Conservation (phyloP, 257 asterid species). For the Solanum habrochaites region DNA sequence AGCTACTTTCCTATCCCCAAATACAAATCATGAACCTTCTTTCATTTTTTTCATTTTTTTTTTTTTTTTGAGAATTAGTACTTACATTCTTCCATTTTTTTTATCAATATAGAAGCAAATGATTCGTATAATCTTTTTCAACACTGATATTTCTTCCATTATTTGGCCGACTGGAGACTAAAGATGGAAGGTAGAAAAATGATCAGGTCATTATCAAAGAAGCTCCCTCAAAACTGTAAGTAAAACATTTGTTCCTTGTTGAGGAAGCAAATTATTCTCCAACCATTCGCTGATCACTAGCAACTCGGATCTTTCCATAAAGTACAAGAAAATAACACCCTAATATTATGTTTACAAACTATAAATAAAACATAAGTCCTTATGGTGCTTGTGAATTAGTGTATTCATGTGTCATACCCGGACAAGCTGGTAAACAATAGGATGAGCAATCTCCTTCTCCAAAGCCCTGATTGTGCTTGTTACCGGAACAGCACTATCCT, state of each 20-base stretch:
- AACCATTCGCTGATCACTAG: not conserved
- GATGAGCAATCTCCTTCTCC: conserved; percentile 36
- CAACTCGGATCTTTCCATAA: not conserved
- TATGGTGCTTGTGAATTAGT: not conserved
- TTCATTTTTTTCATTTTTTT: too few relatives aligned
- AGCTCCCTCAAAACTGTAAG: not conserved
- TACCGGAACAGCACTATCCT: conserved; percentile 11
- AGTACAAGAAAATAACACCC: not conserved
- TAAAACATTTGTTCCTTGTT: not conserved
- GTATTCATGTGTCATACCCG: conserved; percentile 27
- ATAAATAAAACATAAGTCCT: not conserved
- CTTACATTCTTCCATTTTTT: not conserved
- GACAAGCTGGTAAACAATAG: conserved; percentile 80
- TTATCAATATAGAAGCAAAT: not conserved
- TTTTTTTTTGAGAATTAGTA: not conserved
- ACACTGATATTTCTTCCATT: not conserved
- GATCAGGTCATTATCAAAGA: not conserved
- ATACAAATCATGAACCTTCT: not conserved
- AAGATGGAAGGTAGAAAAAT: not conserved
- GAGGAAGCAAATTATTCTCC: not conserved
- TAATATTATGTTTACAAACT: not conserved
- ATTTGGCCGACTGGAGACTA: not conserved
- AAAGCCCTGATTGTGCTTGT: not conserved
- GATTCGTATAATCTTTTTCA: not conserved
- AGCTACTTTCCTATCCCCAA: not conserved